Base-by-base conservation (phyloP, 164 flowering plant species). In the Aristolochia californica region DNA sequence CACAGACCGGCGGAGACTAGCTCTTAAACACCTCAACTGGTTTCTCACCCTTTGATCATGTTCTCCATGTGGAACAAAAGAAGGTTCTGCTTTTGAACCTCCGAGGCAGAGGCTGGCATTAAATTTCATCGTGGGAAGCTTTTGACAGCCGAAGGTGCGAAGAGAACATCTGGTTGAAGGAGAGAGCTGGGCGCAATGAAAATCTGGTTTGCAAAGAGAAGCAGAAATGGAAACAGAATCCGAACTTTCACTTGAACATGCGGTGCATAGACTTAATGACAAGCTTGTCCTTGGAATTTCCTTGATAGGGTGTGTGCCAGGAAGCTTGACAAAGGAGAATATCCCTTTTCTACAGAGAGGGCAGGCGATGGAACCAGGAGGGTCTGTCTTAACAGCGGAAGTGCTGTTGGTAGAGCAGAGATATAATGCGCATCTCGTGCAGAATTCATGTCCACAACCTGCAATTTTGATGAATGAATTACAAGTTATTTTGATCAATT, bases 371-470 rank as follows among this genome's bases (percentile, higher is more conserved):
- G 98, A 84, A 23, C 98, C 98, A 0, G 79, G 78, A 2, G 93
- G 84, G 16, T 87, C 82, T 7, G 70, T 64, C 0, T 74, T 45
- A 11, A 61, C 65, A 0, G 75, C 62, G 7, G 86, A 66, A 53
- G 79, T 68, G 72, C 72, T 64, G 68, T 72, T 80, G 40, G 82
- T 86, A 24, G 85, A 81, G 57, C 98, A 88, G 27, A 88, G 88
- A 68, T 86, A 84, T 52, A 91, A 65, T 13, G 98, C 95, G 65
- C 96, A 91, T 3, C 66, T 68, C 22, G 86, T 88, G 81, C 96
- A 91, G 69, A 88, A 82, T 72, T 88, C 96, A 50, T 91, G 98
- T 44, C 68, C 76, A 60, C 98, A 91, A 67, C 98, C 98, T 91
- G 80, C 69, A 74, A 10, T 14, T 22, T 50, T 16, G 40, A 34